Percentiles rank a stretch among this genome's conserved stretches.
Conservation (phyloP, 2,329 filamentous ascomycete genomes). For the Aspergillus pseudonomiae region DNA sequence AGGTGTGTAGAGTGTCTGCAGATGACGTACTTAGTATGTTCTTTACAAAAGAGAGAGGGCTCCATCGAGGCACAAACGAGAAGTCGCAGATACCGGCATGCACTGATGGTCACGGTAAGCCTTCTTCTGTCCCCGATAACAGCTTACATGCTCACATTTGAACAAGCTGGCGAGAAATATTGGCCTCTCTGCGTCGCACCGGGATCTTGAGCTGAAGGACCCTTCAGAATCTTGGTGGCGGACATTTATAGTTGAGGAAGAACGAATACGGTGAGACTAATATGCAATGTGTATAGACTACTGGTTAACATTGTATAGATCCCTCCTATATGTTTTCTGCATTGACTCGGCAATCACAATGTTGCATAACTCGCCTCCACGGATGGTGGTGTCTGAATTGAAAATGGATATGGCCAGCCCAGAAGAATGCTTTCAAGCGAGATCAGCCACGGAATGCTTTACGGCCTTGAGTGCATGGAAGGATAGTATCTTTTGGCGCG, state of each 20-base stretch:
- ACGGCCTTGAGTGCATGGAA: conserved; percentile 22
- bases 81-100: conserved; percentile 25
- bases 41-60: conserved; percentile 30
- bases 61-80: conserved; percentile 23
- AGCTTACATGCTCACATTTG: not conserved
- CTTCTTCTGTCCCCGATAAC: not conserved
- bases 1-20: conserved; percentile 24
- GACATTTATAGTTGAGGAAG: conserved; percentile 28
- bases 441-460: conserved; percentile 25
- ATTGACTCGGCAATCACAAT: conserved; percentile 33
- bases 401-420: conserved; percentile 30
- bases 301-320: conserved; percentile 17
- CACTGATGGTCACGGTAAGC: conserved; percentile 27
- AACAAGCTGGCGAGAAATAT: conserved; percentile 23
- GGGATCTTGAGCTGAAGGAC: conserved; percentile 6
- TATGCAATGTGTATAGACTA: not conserved
- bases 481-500: conserved; percentile 21
- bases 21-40: conserved; percentile 28
- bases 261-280: conserved; percentile 26
- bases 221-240: conserved; percentile 23
- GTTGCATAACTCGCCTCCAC: conserved; percentile 32
- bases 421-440: conserved; percentile 33
- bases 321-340: conserved; percentile 31
- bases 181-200: conserved; percentile 22
- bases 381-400: conserved; percentile 30